Evolutionary conservation across 1,284 basidiomycete species (phyloP).

Genomic region (Clitocybe nebularis): DNA sequence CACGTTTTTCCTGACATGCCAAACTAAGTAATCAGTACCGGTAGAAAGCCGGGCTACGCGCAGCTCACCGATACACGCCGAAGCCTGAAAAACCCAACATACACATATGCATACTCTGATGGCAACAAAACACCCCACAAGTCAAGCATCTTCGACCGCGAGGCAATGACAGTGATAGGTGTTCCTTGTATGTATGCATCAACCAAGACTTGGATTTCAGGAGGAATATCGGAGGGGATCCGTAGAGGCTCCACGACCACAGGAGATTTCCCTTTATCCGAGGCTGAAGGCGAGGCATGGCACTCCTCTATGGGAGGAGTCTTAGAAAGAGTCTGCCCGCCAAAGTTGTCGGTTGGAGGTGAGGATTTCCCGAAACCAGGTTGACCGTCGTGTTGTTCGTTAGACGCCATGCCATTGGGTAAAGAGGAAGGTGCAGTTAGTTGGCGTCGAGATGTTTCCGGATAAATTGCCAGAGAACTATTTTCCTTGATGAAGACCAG

Average conservation of each 20-base stretch:
- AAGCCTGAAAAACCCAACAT: slow-evolving; percentile 28
- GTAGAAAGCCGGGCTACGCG: too few species aligned
- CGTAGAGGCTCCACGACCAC: not conserved
- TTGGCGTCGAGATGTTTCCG: too few species aligned
- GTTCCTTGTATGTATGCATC: slow-evolving; percentile 29
- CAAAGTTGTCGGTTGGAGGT: not conserved
- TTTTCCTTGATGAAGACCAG: too few species aligned
- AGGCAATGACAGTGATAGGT: slow-evolving; percentile 31
- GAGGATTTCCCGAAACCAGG: not conserved
- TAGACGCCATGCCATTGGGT: too few species aligned
- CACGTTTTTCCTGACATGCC: slow-evolving; percentile 26
- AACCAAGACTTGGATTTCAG: slow-evolving; percentile 30
- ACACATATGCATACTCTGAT: slow-evolving; percentile 24
- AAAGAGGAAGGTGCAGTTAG: too few species aligned
- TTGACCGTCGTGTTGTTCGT: too few species aligned
- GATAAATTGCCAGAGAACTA: too few species aligned
- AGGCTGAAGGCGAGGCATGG: not conserved
- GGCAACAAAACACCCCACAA: slow-evolving; percentile 25
- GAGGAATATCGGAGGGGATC: slow-evolving; percentile 20
- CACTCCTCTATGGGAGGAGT: not conserved
- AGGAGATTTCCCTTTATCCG: not conserved
- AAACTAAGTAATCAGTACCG: too few species aligned
- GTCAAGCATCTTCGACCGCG: slow-evolving; percentile 18
- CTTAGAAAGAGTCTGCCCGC: not conserved
- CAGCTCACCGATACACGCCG: slow-evolving; percentile 14